Conservation (phyloP, 2,329 filamentous ascomycete species). For the Fusarium pseudocircinatum region DNA sequence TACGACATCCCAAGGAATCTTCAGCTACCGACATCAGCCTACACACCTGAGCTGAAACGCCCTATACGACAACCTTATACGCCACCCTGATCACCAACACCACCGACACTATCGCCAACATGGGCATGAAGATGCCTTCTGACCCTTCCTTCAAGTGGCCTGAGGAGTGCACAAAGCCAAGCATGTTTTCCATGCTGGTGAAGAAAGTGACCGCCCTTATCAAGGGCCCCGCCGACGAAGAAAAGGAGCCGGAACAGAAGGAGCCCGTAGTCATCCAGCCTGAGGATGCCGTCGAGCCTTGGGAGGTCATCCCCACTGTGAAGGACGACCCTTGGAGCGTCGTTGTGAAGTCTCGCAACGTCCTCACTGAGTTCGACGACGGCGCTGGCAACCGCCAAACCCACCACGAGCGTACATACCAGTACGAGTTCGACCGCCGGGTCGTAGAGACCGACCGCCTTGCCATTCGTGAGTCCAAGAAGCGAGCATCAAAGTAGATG, state of each 20-base stretch:
- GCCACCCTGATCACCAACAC: too few species aligned
- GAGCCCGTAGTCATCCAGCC: not conserved
- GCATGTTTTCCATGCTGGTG: not conserved
- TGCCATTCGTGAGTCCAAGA: fast-evolving
- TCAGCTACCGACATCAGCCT: too few species aligned
- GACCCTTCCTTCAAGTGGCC: not conserved
- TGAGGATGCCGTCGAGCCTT: not conserved
- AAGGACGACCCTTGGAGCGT: not conserved
- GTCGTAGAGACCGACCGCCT: not conserved
- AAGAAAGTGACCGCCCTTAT: not conserved
- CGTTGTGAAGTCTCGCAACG: fast-evolving
- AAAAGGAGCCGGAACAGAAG: not conserved
- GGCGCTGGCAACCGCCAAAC: fast-evolving
- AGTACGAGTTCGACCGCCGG: fast-evolving
- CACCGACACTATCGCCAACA: too few species aligned
- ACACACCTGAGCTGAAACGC: too few species aligned
- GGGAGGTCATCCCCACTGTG: not conserved
- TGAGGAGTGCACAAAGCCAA: not conserved
- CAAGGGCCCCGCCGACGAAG: not conserved
- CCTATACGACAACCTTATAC: not conserved
- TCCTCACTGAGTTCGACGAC: fast-evolving
- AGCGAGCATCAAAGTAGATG: not conserved
- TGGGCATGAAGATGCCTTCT: not conserved
- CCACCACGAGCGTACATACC: fast-evolving
- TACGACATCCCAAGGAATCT: too few species aligned